Conservation (phyloP, 352 stramenopile genomes). For the Phytophthora sp. region DNA sequence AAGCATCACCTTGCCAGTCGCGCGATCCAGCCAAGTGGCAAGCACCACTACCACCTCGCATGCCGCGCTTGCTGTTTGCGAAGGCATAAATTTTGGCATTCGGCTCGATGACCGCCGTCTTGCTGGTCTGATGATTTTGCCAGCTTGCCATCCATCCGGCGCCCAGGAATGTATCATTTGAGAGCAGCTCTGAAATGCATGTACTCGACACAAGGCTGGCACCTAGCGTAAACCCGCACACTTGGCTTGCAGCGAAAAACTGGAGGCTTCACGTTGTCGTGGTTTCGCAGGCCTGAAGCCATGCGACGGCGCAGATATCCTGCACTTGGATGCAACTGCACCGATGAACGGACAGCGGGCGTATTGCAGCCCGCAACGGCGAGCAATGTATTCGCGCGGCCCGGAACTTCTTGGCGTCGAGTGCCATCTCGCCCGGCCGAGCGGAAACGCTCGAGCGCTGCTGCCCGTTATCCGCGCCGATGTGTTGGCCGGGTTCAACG, state of each 20-base stretch:
- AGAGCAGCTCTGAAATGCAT: no score
- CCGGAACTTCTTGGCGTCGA: neutral
- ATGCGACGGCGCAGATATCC: slow-evolving; percentile 2
- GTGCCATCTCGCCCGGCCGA: neutral
- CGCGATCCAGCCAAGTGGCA: neutral
- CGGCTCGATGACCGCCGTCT: neutral
- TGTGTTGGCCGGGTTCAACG: slow-evolving; percentile 15
- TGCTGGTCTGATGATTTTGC: neutral
- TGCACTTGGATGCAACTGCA: neutral
- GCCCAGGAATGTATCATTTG: no score
- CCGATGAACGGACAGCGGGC: no score
- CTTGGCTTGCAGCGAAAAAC: no score
- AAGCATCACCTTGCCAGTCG: neutral
- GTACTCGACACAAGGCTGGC: no score
- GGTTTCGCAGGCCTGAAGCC: neutral
- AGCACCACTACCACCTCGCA: no score
- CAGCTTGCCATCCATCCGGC: neutral
- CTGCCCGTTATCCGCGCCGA: slow-evolving; percentile 2
- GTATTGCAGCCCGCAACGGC: no score
- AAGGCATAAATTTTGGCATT: neutral
- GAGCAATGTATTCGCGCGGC: neutral
- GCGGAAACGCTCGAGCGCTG: neutral
- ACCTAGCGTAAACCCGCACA: no score
- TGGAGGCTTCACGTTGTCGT: neutral
- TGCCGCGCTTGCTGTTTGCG: no score